These are phyloP conservation scores for Truncatella angustata DNA, from an alignment of 2,329 filamentous ascomycete genomes.

Conservation along the genomic window DNA sequence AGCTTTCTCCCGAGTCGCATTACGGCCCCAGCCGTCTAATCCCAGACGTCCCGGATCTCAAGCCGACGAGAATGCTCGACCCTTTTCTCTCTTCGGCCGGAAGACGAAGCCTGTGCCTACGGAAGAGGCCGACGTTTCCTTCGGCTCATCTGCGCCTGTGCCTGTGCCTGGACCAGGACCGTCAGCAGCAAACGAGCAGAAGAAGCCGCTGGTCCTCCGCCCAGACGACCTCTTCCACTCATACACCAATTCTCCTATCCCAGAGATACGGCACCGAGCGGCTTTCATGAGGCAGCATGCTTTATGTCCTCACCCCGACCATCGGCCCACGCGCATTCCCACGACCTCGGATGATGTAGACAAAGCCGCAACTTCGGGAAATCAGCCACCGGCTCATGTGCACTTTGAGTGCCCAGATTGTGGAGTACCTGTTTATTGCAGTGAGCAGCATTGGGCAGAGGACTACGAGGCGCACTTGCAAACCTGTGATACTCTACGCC, in stretches of 20 bases:
- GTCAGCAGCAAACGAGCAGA: slow-evolving; percentile 16
- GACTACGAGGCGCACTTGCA: slow-evolving; percentile 92
- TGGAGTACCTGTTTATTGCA: slow-evolving; percentile 90
- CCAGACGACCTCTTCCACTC: slow-evolving; percentile 90
- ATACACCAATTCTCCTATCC: slow-evolving; percentile 84
- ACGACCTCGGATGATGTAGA: slow-evolving; percentile 63
- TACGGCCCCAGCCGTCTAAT: not conserved
- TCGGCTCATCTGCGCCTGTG: slow-evolving; percentile 16
- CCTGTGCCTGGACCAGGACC: too few species aligned
- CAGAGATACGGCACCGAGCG: slow-evolving; percentile 82
- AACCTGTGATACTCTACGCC: slow-evolving; percentile 84
- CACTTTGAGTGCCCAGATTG: slow-evolving; percentile 96
- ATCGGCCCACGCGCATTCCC: slow-evolving; percentile 71
- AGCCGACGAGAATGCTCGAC: slow-evolving; percentile 5
- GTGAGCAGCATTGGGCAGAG: slow-evolving; percentile 91
- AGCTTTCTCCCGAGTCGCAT: slow-evolving; percentile 12
- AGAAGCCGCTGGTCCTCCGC: slow-evolving; percentile 43
- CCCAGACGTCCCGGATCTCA: slow-evolving; percentile 4
- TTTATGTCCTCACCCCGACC: slow-evolving; percentile 86
- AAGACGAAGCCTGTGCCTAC: slow-evolving; percentile 19
- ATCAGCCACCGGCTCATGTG: slow-evolving; percentile 73
- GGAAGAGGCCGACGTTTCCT: slow-evolving; percentile 15
- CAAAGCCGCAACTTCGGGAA: slow-evolving; percentile 52
- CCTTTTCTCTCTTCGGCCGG: slow-evolving; percentile 26
- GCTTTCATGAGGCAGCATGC: slow-evolving; percentile 92